Evolutionary conservation across 2,329 filamentous ascomycete genomes (phyloP), one percentile per base, ranked within the genome.

Genomic region (Clathrospora elynae): DNA sequence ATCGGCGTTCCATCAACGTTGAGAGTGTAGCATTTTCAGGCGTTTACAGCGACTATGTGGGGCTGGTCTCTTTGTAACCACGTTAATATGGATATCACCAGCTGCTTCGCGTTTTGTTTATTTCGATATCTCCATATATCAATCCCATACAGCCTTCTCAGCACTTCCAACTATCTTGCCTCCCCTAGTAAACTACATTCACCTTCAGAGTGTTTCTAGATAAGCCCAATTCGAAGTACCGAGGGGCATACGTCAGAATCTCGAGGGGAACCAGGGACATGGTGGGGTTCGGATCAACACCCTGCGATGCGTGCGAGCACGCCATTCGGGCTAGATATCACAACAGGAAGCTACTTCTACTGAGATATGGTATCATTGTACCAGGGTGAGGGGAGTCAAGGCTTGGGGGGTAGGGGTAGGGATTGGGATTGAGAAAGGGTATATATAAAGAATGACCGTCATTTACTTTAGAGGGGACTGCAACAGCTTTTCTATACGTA

Each of bases 311-410:
- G 39, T 42, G 43, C 43, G 53, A 64, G 61, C 62, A 66, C 62
- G 62, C 61, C 59, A 66, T 66, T 45, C 25, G 25, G 41, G 44
- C 57, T 59, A 64, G 45, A 25, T 46, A 62, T 63, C 55, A 43
- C 55, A 59, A 62, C 54, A 56, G 49, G 42, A 40, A 48, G 39
- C 24, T 46, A 31, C 36, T 24, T 31, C 23, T 44, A 19, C 26
- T 44, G 35, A 38, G 41, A 49, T 54, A 46, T 55, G 35, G 29
- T 42, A 51, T 45, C 41, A 46, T 31, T 26, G 29, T 42, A 24
- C 30, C 30, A 37, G 31, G 39, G 29, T 44, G 46, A 42, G 42
- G 46, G 46, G 35, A 43, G 14, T 14, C 25, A n/a, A 34, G 43
- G 46, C 43, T 47, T 55, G 41, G 46, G 39, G 31, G 49, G 40